These are phyloP conservation scores for Tuber indicum DNA, from an alignment of 495 filamentous ascomycete genomes.

Conservation along the genomic window DNA sequence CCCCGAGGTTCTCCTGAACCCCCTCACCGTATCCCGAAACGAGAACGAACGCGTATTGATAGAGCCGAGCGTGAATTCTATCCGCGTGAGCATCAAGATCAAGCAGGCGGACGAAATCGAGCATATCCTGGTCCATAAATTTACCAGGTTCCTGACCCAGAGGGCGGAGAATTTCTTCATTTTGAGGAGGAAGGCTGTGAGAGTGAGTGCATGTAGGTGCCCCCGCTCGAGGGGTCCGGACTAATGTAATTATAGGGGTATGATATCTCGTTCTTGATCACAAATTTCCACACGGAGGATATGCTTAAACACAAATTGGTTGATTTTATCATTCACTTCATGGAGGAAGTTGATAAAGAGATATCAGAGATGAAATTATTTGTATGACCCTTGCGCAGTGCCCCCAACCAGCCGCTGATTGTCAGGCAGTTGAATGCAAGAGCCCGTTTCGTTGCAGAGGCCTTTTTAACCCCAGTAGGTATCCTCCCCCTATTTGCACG, in stretches of 20 bases:
- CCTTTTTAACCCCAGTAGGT: slow-evolving; percentile 76
- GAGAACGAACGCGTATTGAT: slow-evolving; percentile 92
- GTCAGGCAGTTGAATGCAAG: slow-evolving; percentile 74
- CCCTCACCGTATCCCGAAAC: slow-evolving; percentile 78
- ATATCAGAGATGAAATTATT: slow-evolving; percentile 99
- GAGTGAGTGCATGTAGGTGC: slow-evolving; percentile 50
- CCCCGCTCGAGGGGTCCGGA: slow-evolving; percentile 18
- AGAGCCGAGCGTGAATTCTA: slow-evolving; percentile 91
- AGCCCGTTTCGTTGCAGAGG: slow-evolving; percentile 96
- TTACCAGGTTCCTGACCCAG: slow-evolving; percentile 91
- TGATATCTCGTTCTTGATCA: slow-evolving; percentile 97
- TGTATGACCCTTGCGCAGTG: slow-evolving; percentile 51
- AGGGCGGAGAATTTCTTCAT: slow-evolving; percentile 98
- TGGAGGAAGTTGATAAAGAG: slow-evolving; percentile 99
- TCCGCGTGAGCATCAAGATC: slow-evolving; percentile 93
- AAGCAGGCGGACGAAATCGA: slow-evolving; percentile 99
- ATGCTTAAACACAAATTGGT: slow-evolving; percentile 98
- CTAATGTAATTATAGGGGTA: slow-evolving; percentile 60
- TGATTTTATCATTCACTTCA: slow-evolving; percentile 97
- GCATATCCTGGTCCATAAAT: slow-evolving; percentile 94
- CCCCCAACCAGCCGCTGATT: background rate
- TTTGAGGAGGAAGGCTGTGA: slow-evolving; percentile 85
- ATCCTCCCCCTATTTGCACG: background rate
- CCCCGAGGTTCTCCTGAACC: slow-evolving; percentile 91
- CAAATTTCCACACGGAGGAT: slow-evolving; percentile 94